Evolutionary conservation across 306 rosid species (phyloP).

Genomic region (Hylodesmum podocarpum): DNA sequence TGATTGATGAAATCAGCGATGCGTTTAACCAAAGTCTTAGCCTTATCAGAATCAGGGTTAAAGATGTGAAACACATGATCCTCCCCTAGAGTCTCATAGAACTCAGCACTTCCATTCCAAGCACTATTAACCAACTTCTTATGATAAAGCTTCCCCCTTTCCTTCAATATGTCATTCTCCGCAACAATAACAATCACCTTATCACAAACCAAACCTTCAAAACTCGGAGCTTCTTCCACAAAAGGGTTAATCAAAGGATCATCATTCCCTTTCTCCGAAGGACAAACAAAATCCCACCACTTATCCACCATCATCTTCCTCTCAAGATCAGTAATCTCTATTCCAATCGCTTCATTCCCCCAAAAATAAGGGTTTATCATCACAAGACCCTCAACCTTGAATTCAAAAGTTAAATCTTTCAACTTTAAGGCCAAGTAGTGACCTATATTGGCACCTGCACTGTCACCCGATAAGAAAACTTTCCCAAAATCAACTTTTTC

Average conservation of each 20-base stretch:
- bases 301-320: constrained; percentile 66
- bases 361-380: constrained; percentile 82
- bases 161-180: constrained; percentile 67
- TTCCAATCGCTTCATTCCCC: constrained; percentile 69
- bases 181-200: constrained; percentile 59
- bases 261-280: constrained; percentile 63
- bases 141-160: constrained; percentile 74
- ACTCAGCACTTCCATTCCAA: constrained; percentile 60
- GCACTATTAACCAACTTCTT: constrained; percentile 49
- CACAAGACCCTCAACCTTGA: constrained; percentile 52
- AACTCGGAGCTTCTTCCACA: constrained; percentile 58
- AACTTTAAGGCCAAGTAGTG: constrained; percentile 58
- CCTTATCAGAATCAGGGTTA: constrained; percentile 50
- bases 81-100: constrained; percentile 55
- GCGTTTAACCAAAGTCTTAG: constrained; percentile 51
- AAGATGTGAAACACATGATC: constrained; percentile 74
- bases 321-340: constrained; percentile 44
- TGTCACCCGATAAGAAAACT: constrained; percentile 74
- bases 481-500: constrained; percentile 40
- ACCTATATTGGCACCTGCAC: constrained; percentile 77
- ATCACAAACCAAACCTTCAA: constrained; percentile 47
- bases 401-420: neutral
- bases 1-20: constrained; percentile 49
- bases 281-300: constrained; percentile 88
- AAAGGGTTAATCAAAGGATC: constrained; percentile 79